Base-by-base conservation (phyloP, 495 filamentous ascomycete species). In the Neurospora sp. region DNA sequence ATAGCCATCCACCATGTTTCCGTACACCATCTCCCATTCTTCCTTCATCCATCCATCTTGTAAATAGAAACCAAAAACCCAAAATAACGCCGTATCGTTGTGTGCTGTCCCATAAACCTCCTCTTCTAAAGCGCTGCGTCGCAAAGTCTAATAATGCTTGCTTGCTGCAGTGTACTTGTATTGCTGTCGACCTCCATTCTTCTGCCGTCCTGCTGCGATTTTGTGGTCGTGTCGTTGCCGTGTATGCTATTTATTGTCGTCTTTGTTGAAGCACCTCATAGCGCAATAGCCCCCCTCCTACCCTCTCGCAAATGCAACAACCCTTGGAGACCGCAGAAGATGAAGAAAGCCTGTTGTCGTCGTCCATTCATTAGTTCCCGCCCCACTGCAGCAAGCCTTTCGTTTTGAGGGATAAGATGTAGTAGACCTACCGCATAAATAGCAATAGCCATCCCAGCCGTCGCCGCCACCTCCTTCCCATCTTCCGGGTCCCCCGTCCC, bases 291-390 rank as follows among this genome's bases (percentile, higher is more conserved):
- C 70, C 94, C 94, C 76, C 90, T 86, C 81, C 92, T 87, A 81
- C 88, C 92, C 78, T 91, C 88, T 80, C 92, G 88, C 71, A 90
- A 78, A 77, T 97, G 93, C 61, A 97, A 85, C 74, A 90, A 87
- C 69, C 93, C 94, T 79, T 97, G 94, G 77, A 92, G 88, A 38
- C 89, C 91, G 83, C 94, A 97, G 84, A 96, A 97, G 69, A 96
- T 88, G 72, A 97, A 88, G 85, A 97, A 97, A 0, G 86, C 89
- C 94, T 97, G 70, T 69, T 12, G 41, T 31, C 27, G 27, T 31
- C 27, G 27, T 31, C 27, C 27, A 31, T 31, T 31, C 27, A 31
- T 31, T 31, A 31, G 27, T 31, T 31, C 27, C 27, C 27, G 3
- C 3, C 27, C 27, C 27, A 31, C 27, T 31, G 27, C 27, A 31